Base-by-base conservation (phyloP, 306 rosid species). In the Aeschynomene evenia region DNA sequence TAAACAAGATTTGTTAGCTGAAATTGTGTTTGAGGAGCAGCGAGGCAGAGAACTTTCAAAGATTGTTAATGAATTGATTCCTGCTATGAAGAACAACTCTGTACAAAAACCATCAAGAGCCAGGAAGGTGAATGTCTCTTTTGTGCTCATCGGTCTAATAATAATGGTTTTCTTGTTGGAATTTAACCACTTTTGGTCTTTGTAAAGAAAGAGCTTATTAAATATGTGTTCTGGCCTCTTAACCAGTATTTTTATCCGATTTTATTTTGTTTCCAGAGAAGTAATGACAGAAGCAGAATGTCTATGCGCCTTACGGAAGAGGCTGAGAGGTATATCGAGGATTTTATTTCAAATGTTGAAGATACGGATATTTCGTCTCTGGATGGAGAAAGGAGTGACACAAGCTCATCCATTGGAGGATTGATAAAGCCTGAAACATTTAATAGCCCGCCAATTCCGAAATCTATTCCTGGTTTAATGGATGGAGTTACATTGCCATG, bases 311-410 rank as follows among this genome's bases (percentile, higher is more conserved):
- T 91, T 84, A 89, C 86, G 0, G 96, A 91, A 83, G 97, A 91
- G 72, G 99, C 99, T 24, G 97, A 84, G 84, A 85, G 75, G 75
- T 89, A 89, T 71, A 87, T 95, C 14, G 99, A 95, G 84, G 97
- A 95, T 81, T 95, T 91, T 77, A 89, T 95, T 82, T 95, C 95
- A 66, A 95, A 83, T 72, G 81, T 95, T 58, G 99, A 95, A 87
- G 99, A 95, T 67, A 89, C 97, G 1, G 99, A 95, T 58, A 87
- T 95, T 78, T 95, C 97, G 1, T 95, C 99, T 13, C 64, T 95
- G 29, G 99, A 95, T 40, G 99, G 97, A 40, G 97, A 95, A 81
- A 87, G 97, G 69, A 95, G 99, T 18, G 99, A 95, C 68, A 80
- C 99, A 51, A 95, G 92, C 74, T 91, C 99, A 11, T 87, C 96